phyloP scores from a whole-genome alignment of 2,329 filamentous ascomycete species.

The Cladorrhinum sp. region DNA sequence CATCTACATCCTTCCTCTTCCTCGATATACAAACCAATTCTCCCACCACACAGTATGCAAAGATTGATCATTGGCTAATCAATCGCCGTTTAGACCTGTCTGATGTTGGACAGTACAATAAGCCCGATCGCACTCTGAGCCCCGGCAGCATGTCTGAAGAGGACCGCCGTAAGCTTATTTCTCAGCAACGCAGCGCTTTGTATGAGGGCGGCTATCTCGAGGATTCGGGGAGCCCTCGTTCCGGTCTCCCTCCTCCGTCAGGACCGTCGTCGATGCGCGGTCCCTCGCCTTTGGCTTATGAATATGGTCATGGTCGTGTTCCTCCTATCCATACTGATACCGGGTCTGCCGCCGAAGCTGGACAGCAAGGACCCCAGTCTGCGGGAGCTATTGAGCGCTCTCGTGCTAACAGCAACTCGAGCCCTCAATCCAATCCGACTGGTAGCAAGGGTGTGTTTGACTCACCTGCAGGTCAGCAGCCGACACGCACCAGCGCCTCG shows the following conservation, averaged over 20 bases:
- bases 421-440: constrained; percentile 67
- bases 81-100: constrained; percentile 29
- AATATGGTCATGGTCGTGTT: constrained; percentile 50
- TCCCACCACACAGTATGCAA: neutral
- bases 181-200: constrained; percentile 89
- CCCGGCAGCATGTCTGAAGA: constrained; percentile 87
- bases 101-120: constrained; percentile 53
- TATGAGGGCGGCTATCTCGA: constrained; percentile 72
- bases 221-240: constrained; percentile 61
- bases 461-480: constrained; percentile 58
- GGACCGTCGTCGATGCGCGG: constrained; percentile 66
- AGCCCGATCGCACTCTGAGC: constrained; percentile 83
- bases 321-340: constrained; percentile 50
- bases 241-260: constrained; percentile 63
- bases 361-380: constrained; percentile 43
- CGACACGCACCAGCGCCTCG: constrained; percentile 77
- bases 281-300: constrained; percentile 76
- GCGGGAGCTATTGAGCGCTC: constrained; percentile 55
- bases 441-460: constrained; percentile 61
- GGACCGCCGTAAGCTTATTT: constrained; percentile 91
- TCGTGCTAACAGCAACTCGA: constrained; percentile 80
- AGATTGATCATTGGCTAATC: constrained; percentile 42
- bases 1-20: constrained; percentile 4
- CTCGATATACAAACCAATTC: neutral
- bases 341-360: constrained; percentile 42